These are phyloP conservation scores for Dryadomyces quercivorus DNA, from an alignment of 2,329 filamentous ascomycete genomes.

Conservation along the genomic window DNA sequence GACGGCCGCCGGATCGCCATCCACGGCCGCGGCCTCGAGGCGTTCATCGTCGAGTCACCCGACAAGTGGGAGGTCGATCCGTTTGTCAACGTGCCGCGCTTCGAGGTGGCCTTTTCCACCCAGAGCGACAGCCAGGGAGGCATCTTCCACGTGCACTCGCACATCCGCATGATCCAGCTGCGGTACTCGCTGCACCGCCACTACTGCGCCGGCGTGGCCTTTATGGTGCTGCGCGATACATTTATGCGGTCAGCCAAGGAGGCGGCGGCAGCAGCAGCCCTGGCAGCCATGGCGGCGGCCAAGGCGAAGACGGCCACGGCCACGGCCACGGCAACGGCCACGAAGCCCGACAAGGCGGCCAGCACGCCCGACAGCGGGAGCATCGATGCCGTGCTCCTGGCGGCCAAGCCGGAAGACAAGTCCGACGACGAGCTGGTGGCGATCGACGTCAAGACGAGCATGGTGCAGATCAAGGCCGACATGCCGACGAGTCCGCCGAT, in stretches of 20 bases:
- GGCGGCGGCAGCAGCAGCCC: conserved; percentile 7
- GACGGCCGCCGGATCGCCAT: conserved; percentile 76
- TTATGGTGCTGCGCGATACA: conserved; percentile 59
- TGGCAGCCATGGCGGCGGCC: neutral
- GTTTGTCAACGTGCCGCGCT: conserved; percentile 74
- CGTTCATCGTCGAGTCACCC: conserved; percentile 76
- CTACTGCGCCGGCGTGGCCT: conserved; percentile 76
- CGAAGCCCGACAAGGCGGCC: no score
- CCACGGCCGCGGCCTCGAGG: conserved; percentile 74
- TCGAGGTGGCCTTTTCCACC: conserved; percentile 78
- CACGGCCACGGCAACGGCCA: no score
- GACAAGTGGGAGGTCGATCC: conserved; percentile 77
- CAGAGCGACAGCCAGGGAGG: conserved; percentile 78
- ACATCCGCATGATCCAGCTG: conserved; percentile 64
- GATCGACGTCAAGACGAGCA: conserved; percentile 66
- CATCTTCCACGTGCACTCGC: conserved; percentile 75
- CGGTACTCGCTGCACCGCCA: conserved; percentile 92
- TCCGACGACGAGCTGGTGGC: conserved; percentile 54
- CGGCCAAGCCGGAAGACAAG: neutral
- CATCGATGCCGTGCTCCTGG: neutral
- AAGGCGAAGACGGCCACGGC: no score
- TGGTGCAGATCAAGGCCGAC: conserved; percentile 78
- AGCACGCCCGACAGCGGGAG: no score
- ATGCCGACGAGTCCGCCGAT: conserved; percentile 83
- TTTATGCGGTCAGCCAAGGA: conserved; percentile 44